Conservation (phyloP, 352 stramenopile species). For the Halophytophthora polymorphica region DNA sequence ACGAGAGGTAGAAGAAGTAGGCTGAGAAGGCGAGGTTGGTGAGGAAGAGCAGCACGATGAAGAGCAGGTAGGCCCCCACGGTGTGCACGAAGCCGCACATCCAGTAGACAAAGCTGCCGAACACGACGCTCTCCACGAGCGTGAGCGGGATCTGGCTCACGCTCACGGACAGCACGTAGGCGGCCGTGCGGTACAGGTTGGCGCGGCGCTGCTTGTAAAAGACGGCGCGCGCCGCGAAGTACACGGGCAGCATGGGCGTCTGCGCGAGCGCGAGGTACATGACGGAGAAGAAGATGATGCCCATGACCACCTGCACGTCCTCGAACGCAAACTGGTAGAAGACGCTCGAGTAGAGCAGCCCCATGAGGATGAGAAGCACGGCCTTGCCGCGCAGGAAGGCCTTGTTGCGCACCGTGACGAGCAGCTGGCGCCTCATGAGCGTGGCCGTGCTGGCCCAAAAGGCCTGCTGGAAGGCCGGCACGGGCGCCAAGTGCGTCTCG, state of each 20-base stretch:
- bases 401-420: conserved; percentile 44
- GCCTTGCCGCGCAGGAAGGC: conserved; percentile 31
- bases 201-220: conserved; percentile 40
- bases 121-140: conserved; percentile 35
- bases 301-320: conserved; percentile 45
- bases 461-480: conserved; percentile 24
- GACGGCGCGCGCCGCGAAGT: conserved; percentile 27
- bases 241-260: conserved; percentile 29
- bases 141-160: conserved; percentile 42
- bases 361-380: conserved; percentile 36
- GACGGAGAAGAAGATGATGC: conserved; percentile 71
- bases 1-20: conserved; percentile 47
- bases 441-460: conserved; percentile 23
- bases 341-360: conserved; percentile 29
- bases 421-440: conserved; percentile 43
- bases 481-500: conserved; percentile 70
- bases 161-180: conserved; percentile 35
- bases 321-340: conserved; percentile 37
- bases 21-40: conserved; percentile 36
- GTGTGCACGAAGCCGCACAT: conserved; percentile 47
- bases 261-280: conserved; percentile 64
- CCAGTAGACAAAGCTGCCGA: conserved; percentile 49
- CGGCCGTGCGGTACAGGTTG: conserved; percentile 38
- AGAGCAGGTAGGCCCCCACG: conserved; percentile 30
- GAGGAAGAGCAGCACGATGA: conserved; percentile 35